Evolutionary conservation across 2,329 filamentous ascomycete genomes (phyloP).

Genomic region (Cercospora nicotianae): DNA sequence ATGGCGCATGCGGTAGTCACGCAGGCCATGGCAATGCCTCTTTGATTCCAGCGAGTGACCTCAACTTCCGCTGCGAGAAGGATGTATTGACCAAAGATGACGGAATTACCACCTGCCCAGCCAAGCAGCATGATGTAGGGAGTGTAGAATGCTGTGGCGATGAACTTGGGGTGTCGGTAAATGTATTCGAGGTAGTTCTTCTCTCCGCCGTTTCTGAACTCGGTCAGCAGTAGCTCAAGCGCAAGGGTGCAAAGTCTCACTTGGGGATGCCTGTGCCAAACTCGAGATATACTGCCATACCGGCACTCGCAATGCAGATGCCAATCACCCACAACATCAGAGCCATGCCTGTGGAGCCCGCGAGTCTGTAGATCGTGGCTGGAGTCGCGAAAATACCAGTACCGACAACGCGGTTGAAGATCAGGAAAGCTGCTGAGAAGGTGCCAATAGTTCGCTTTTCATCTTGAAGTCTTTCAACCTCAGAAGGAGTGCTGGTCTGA

Average conservation of each 20-base stretch:
- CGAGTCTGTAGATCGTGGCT: slow-evolving; percentile 57
- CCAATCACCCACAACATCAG: slow-evolving; percentile 67
- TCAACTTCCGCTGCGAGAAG: slow-evolving; percentile 55
- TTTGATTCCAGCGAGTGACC: slow-evolving; percentile 61
- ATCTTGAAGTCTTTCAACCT: neutral
- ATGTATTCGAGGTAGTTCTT: slow-evolving; percentile 69
- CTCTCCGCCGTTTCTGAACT: slow-evolving; percentile 51
- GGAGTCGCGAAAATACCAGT: slow-evolving; percentile 42
- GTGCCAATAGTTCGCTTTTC: slow-evolving; percentile 3
- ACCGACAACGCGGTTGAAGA: neutral
- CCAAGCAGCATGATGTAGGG: slow-evolving; percentile 63
- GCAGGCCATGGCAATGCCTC: slow-evolving; percentile 62
- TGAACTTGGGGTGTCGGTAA: slow-evolving; percentile 62
- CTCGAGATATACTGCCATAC: slow-evolving; percentile 62
- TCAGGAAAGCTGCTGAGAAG: neutral
- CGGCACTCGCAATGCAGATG: slow-evolving; percentile 57
- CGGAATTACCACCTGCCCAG: slow-evolving; percentile 65
- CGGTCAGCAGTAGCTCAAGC: slow-evolving; percentile 46
- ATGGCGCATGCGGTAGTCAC: slow-evolving; percentile 50
- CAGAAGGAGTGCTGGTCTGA: neutral
- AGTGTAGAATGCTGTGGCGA: slow-evolving; percentile 65
- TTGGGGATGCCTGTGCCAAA: slow-evolving; percentile 39
- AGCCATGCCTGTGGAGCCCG: slow-evolving; percentile 61
- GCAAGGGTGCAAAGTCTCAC: slow-evolving; percentile 56
- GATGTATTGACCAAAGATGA: slow-evolving; percentile 60